Evolutionary conservation across 257 asterid species (phyloP), one percentile per base, ranked within the genome.

Genomic region (Asclepias syriaca): DNA sequence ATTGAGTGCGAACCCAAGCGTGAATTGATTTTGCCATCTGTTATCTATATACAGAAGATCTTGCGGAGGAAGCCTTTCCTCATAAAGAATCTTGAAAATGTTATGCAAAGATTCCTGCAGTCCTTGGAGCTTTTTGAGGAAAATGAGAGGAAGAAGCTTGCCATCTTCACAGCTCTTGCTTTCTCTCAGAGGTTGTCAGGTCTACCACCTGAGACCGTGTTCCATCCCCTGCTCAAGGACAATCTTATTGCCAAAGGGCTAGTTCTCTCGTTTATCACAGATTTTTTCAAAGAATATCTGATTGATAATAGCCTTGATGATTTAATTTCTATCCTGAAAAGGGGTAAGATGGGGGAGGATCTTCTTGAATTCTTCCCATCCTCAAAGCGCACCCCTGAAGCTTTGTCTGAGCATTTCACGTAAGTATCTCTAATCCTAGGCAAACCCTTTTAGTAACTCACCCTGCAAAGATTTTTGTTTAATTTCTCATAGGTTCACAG

Each of bases 61-160:
- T 78, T 95, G 80, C 83, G 98, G 82, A 87, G 99, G 75, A 86
- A 77, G 74, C 98, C 99, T 49, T 95, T 95, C 74, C 97, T 95
- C 67, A 95, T 95, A 77, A 95, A 94, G 86, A 95, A 85, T 78
- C 99, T 95, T 79, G 99, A 95, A 90, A 95, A 91, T 95, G 99
- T 89, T 79, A 95, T 90, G 97, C 96, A 85, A 82, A 86, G 88
- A 74, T 86, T 91, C 85, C 77, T 95, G 76, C 99, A 95, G 76
- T 91, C 97, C 0, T 81, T 95, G 92, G 99, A 95, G 74, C 95
- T 95, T 69, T 95, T 95, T 24, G 95, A 91, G 77, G 95, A 91
- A 75, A 90, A 92, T 86, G 99, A 95, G 81, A 88, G 96, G 79
- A 95, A 90, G 90, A 95, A 91, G 87, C 96, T 95, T 73, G 97